A percentile compares a stretch with the other conserved stretches of the same genome.
Conservation (phyloP, 306 rosid genomes). For the Rosa rugosa region DNA sequence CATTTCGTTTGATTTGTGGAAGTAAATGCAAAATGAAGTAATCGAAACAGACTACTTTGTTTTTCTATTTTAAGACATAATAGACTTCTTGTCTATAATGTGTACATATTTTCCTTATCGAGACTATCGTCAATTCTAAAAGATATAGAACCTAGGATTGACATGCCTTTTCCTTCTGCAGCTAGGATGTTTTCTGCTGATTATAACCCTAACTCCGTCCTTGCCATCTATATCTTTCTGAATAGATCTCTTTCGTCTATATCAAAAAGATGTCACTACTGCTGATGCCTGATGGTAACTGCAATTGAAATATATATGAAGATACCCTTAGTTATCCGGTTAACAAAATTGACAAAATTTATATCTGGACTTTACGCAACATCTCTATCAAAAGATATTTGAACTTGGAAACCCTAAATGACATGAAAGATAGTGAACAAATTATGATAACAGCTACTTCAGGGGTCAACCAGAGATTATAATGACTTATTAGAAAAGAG, state of each 20-base stretch:
- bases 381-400: not conserved
- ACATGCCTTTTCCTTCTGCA: too few relatives aligned
- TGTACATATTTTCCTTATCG: not conserved
- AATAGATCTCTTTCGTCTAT: not conserved
- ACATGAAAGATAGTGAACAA: not conserved
- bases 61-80: not conserved
- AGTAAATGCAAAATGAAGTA: not conserved
- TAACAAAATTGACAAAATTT: not conserved
- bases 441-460: not conserved
- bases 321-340: not conserved
- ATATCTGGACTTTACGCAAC: not conserved
- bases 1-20: slow-evolving; percentile 16
- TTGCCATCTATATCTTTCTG: not conserved
- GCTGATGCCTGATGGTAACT: not conserved
- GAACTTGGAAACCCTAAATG: not conserved
- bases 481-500: not conserved
- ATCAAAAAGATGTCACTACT: not conserved
- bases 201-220: not conserved
- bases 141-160: not conserved
- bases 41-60: not conserved
- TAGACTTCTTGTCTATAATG: not conserved
- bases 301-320: not conserved
- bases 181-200: not conserved
- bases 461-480: not conserved
- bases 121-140: not conserved